A percentile compares a stretch with the other conserved stretches of the same genome.
Conservation (phyloP, 129 eudicot species). For the Calendula officinalis region DNA sequence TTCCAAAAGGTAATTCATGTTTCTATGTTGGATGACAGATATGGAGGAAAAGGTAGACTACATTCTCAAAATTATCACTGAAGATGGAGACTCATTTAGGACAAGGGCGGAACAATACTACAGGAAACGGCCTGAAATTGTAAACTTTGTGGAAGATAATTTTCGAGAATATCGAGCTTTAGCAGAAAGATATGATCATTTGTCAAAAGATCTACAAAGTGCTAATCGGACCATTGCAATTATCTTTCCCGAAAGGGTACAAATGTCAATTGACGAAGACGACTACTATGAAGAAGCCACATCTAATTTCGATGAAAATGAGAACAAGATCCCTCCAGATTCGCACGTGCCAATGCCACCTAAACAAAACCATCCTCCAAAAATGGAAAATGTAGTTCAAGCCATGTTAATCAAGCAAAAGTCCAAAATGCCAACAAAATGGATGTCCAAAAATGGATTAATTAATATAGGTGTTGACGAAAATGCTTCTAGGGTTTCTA, state of each 20-base stretch:
- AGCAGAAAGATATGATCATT: slow-evolving; percentile 66
- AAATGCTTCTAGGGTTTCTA: slow-evolving; percentile 16
- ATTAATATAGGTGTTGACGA: slow-evolving; percentile 37
- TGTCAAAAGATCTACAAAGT: slow-evolving; percentile 61
- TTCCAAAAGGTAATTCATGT: neutral
- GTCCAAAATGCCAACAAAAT: slow-evolving; percentile 39
- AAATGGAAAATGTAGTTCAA: slow-evolving; percentile 30
- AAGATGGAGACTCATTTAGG: slow-evolving; percentile 68
- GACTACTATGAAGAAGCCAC: slow-evolving; percentile 40
- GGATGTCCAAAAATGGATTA: slow-evolving; percentile 58
- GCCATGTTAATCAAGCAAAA: slow-evolving; percentile 27
- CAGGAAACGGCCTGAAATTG: slow-evolving; percentile 54
- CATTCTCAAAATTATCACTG: slow-evolving; percentile 52
- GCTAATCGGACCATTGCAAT: slow-evolving; percentile 66
- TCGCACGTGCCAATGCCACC: slow-evolving; percentile 34
- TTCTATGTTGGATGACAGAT: slow-evolving; percentile 38
- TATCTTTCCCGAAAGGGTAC: slow-evolving; percentile 62
- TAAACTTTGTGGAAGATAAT: slow-evolving; percentile 61
- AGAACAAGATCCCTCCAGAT: slow-evolving; percentile 7
- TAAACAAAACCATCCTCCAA: slow-evolving; percentile 34
- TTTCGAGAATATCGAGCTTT: slow-evolving; percentile 61
- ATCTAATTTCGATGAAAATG: slow-evolving; percentile 17
- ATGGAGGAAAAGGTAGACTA: slow-evolving; percentile 69
- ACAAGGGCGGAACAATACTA: slow-evolving; percentile 70
- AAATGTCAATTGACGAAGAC: slow-evolving; percentile 50